phyloP scores from a whole-genome alignment of 2,329 filamentous ascomycete species.

The Juglanconis juglandina region DNA sequence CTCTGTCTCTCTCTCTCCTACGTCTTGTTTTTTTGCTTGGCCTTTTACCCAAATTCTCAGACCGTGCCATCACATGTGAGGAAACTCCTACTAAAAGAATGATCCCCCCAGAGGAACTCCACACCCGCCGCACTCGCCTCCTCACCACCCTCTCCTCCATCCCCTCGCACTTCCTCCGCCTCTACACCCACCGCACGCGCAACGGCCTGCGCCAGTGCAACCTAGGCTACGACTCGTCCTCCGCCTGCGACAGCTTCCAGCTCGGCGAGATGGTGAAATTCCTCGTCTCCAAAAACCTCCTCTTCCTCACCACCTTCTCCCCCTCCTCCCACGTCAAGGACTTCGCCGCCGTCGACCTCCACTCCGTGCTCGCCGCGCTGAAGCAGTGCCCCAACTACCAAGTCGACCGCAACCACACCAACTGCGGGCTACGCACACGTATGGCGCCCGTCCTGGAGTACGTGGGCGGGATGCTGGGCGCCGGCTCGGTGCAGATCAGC shows the following conservation, averaged over 20 bases:
- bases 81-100: conserved; percentile 41
- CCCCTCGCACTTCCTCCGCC: conserved; percentile 61
- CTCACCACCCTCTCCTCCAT: conserved; percentile 68
- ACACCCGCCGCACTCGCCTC: conserved; percentile 62
- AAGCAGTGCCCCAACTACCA: conserved; percentile 70
- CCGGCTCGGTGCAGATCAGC: conserved; percentile 41
- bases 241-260: conserved; percentile 73
- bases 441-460: conserved; percentile 65
- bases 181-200: conserved; percentile 62
- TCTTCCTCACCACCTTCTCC: conserved; percentile 55
- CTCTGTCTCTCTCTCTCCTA: not conserved
- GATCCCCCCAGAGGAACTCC: conserved; percentile 35
- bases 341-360: conserved; percentile 57
- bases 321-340: conserved; percentile 46
- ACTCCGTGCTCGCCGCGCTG: conserved; percentile 56
- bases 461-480: conserved; percentile 54
- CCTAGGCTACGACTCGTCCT: conserved; percentile 69
- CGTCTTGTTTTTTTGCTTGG: no score
- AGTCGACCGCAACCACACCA: conserved; percentile 68
- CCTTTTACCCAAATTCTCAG: no score
- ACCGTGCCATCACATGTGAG: not conserved
- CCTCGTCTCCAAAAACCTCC: conserved; percentile 57
- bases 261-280: conserved; percentile 75
- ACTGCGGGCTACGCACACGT: conserved; percentile 67
- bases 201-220: conserved; percentile 55